Conservation (phyloP, 768 basidiomycete species). For the Pholiota conissans region DNA sequence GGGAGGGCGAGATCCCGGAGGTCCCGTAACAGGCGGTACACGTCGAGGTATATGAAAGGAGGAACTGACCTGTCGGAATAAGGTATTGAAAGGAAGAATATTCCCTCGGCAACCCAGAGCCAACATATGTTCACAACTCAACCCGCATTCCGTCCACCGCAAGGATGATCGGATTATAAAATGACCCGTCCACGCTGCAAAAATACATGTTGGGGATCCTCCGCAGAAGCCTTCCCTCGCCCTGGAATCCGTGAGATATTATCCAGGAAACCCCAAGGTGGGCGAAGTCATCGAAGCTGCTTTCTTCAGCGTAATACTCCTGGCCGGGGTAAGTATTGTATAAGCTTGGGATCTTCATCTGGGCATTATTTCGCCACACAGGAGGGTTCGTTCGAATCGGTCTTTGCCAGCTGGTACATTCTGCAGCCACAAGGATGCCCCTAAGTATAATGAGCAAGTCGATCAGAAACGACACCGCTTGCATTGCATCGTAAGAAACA, state of each 20-base stretch:
- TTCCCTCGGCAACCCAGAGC: conserved; percentile 22
- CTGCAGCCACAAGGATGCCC: not conserved
- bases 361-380: not conserved
- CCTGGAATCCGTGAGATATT: conserved; percentile 22
- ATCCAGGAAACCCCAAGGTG: not conserved
- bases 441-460: not conserved
- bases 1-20: conserved; percentile 27
- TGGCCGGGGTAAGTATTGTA: not conserved
- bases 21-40: conserved; percentile 26
- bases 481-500: not conserved
- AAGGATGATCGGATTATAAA: conserved; percentile 30
- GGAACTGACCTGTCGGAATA: conserved; percentile 15
- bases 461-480: not conserved
- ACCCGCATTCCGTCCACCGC: conserved; percentile 30
- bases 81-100: conserved; percentile 21
- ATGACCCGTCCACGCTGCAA: conserved; percentile 19
- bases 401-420: not conserved
- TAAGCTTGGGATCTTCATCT: not conserved
- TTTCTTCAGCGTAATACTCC: conserved; percentile 3
- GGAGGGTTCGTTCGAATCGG: not conserved
- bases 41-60: conserved; percentile 13
- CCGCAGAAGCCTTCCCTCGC: conserved; percentile 16
- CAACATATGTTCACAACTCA: conserved; percentile 20
- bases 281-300: conserved; percentile 5
- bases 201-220: conserved; percentile 20